Conservation (phyloP, 164 flowering plant genomes). For the Stephania yunnanensis region DNA sequence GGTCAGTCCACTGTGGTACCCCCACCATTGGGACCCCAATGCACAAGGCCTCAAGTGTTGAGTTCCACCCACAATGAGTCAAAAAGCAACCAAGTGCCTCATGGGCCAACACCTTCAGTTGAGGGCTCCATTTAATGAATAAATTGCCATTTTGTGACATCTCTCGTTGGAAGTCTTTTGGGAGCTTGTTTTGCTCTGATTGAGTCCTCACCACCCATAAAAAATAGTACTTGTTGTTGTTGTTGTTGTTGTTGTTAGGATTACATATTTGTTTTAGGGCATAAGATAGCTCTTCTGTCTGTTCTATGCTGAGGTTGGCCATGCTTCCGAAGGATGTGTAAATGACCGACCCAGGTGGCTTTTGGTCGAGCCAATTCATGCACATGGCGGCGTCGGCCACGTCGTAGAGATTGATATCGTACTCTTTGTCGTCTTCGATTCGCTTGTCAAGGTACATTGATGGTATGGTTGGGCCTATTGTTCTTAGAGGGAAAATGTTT, state of each 20-base stretch:
- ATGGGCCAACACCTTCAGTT: conserved; percentile 17
- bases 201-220: conserved; percentile 30
- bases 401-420: conserved; percentile 21
- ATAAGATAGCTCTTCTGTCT: conserved; percentile 27
- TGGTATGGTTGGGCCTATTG: conserved; percentile 36
- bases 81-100: conserved; percentile 20
- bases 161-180: conserved; percentile 8
- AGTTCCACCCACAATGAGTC: not conserved
- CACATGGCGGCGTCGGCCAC: conserved; percentile 1
- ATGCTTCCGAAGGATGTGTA: conserved; percentile 34
- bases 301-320: conserved; percentile 5
- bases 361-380: conserved; percentile 25
- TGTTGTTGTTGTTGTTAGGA: too few species aligned
- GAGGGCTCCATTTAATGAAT: conserved; percentile 19
- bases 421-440: conserved; percentile 13
- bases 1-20: conserved; percentile 8
- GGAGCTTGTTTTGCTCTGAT: conserved; percentile 23
- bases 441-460: conserved; percentile 21
- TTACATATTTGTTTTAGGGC: conserved; percentile 4
- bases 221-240: conserved; percentile 8
- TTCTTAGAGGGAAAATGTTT: not conserved
- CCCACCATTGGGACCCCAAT: conserved; percentile 11
- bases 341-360: conserved; percentile 19
- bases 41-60: conserved; percentile 14
- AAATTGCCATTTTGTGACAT: conserved; percentile 11